Evolutionary conservation across 495 filamentous ascomycete genomes (phyloP), one percentile per base, ranked within the genome.

Genomic region (Neurospora sp.): DNA sequence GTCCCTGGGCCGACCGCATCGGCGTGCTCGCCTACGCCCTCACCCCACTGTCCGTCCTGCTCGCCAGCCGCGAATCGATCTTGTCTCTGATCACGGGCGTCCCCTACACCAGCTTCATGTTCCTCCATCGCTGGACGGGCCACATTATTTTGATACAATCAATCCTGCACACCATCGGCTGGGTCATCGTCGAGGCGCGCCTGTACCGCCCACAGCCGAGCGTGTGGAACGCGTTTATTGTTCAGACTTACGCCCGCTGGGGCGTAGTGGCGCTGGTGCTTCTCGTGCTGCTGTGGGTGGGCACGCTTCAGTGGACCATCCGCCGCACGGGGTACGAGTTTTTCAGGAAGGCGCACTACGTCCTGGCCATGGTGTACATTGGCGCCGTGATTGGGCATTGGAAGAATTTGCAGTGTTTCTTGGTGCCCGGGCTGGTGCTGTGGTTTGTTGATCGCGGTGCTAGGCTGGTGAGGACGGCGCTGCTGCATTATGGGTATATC

Each of bases 351-450:
- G 77, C 84, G 4, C 90, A 92, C 77, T 90, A 91, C 75, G 80
- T 91, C 12, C 76, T 91, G 14, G 90, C 90, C 0, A 86, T 89
- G 81, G 79, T 92, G 20, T 92, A 90, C 77, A 84, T 92, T 39
- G 90, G 90, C 1, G 90, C 89, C 39, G 88, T 90, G 77, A 91
- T 89, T 86, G 90, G 86, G 9, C 90, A 93, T 74, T 93, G 90
- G 91, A 79, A 82, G 10, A 78, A 88, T 54, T 80, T 92, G 41
- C 83, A 85, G 44, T 90, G 88, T 75, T 92, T 89, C 78, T 79
- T 93, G 77, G 85, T 91, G 69, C 86, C 90, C 1, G 87, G 86
- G 2, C 77, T 92, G 39, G 84, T 85, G 11, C 82, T 91, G 9
- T 88, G 88, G 82, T 81, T 84, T 46, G 72, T 89, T 20, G 90